Evolutionary conservation across 352 stramenopile species (phyloP).

Genomic region (Pythium brachiatum): DNA sequence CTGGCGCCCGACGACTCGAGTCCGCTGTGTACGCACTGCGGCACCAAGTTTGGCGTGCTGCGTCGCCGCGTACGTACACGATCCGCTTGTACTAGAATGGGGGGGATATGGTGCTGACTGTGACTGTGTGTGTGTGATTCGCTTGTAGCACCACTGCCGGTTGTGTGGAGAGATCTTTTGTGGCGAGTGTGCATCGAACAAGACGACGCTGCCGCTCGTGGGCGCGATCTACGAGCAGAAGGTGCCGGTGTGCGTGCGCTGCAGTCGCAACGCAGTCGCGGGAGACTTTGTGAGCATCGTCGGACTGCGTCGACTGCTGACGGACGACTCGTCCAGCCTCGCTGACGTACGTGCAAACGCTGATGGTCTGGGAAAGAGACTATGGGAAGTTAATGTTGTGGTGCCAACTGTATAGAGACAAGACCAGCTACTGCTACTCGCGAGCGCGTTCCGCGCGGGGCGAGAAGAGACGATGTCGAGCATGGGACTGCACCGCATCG

Average conservation of each 20-base stretch:
- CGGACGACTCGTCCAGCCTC: constrained; percentile 35
- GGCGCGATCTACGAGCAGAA: constrained; percentile 61
- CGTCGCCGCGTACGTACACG: constrained; percentile 61
- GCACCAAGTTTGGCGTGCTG: constrained; percentile 71
- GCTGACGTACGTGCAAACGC: constrained; percentile 31
- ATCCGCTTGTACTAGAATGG: no score
- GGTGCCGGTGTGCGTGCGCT: constrained; percentile 69
- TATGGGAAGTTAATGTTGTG: neutral
- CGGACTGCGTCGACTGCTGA: constrained; percentile 51
- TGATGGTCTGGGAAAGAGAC: neutral
- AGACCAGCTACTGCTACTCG: constrained; percentile 65
- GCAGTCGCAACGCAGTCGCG: constrained; percentile 65
- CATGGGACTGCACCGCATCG: constrained; percentile 71
- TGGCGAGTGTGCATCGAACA: constrained; percentile 70
- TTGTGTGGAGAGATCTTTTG: constrained; percentile 78
- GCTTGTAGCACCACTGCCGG: constrained; percentile 63
- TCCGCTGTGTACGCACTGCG: constrained; percentile 57
- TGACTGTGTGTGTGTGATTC: neutral
- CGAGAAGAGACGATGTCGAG: constrained; percentile 59
- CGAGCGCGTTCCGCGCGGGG: constrained; percentile 48
- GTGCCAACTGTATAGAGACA: constrained; percentile 43
- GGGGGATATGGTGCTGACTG: neutral
- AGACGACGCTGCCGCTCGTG: constrained; percentile 61
- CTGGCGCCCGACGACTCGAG: constrained; percentile 48
- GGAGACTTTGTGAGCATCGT: constrained; percentile 79